phyloP scores from a whole-genome alignment of 495 filamentous ascomycete genomes.

The Lophium mytilinum region DNA sequence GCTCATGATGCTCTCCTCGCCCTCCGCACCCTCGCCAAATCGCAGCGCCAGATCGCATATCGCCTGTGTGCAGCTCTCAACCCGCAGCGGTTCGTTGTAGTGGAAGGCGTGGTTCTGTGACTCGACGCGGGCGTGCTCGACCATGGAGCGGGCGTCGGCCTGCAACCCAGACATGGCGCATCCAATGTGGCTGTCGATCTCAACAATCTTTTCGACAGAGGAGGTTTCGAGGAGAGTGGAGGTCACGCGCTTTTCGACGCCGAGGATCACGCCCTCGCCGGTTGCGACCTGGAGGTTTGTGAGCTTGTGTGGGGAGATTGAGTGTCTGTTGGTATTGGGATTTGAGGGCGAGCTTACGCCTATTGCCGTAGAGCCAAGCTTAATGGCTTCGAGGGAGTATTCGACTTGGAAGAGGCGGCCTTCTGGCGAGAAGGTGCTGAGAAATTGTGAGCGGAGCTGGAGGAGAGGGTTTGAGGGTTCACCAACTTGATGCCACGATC shows the following conservation, averaged over 20 bases:
- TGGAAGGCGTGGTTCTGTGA: constrained; percentile 94
- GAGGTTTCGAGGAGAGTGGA: constrained; percentile 93
- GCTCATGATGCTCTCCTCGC: constrained; percentile 97
- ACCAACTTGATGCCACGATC: constrained; percentile 98
- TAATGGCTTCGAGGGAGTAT: constrained; percentile 99
- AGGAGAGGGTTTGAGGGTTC: constrained; percentile 1
- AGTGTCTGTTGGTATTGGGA: constrained; percentile 1
- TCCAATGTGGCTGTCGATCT: constrained; percentile 96
- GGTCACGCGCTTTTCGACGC: constrained; percentile 98
- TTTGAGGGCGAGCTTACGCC: constrained; percentile 50
- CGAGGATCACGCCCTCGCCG: constrained; percentile 84
- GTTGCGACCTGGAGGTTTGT: constrained; percentile 62
- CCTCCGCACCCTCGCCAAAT: constrained; percentile 95
- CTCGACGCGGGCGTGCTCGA: constrained; percentile 97
- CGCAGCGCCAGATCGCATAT: constrained; percentile 95
- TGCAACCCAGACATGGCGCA: constrained; percentile 98
- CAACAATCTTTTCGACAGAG: constrained; percentile 98
- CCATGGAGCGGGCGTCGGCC: constrained; percentile 90
- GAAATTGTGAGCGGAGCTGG: constrained; percentile 18
- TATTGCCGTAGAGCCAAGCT: constrained; percentile 96
- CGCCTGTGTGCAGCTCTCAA: constrained; percentile 96
- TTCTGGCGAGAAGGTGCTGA: constrained; percentile 98
- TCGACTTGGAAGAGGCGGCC: constrained; percentile 99
- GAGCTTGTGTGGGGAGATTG: background rate
- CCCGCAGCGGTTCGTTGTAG: constrained; percentile 86